Base-by-base conservation (phyloP, 2,329 filamentous ascomycete species). In the Cytospora schulzeri region DNA sequence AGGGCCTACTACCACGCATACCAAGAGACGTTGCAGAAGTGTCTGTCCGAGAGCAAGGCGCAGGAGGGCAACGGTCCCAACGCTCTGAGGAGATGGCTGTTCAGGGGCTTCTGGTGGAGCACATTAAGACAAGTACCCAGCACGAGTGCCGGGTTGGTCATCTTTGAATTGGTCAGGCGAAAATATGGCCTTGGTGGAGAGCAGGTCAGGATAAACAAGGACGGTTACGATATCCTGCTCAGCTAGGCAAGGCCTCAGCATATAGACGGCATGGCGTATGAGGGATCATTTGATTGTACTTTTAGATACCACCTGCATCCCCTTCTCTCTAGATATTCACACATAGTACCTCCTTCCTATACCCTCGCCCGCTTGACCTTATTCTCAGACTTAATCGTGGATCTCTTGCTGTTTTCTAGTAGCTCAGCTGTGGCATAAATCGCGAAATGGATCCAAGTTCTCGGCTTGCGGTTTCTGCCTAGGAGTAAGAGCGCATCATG, bases 101-200 rank as follows among this genome's bases (percentile, higher is more conserved):
- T 90, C 72, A 80, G 85, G 6, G 89, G 87, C 15, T 92, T 93
- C 73, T 87, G 89, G 81, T 85, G 85, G 83, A 88, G 84, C 61
- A 90, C 90, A 0, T 83, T 92, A 60, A 80, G 88, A 6, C 90
- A 92, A 75, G 88, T 91, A 2, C 91, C 91, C 0, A 91, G 89
- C 72, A 93, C 91, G 2, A 90, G 88, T 66, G 90, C 90, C 0
- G 91, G 90, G 0, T 73, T 93, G 65, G 91, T 93, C 69, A 91
- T 92, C 24, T 93, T 93, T 73, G 91, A 93, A 76, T 73, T 93
- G 53, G 86, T 92, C 45, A 80, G 91, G 63, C 80, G 90, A 41
- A 91, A 91, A 76, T 93, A 92, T 69, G 88, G 88, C 1, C 80
- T 85, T 64, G 82, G 83, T 2, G 80, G 81, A 22, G 88, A 89